Evolutionary conservation across 169 alveolate species (phyloP), one percentile per base, ranked within the genome.

Genomic region (Plasmodium relictum): DNA sequence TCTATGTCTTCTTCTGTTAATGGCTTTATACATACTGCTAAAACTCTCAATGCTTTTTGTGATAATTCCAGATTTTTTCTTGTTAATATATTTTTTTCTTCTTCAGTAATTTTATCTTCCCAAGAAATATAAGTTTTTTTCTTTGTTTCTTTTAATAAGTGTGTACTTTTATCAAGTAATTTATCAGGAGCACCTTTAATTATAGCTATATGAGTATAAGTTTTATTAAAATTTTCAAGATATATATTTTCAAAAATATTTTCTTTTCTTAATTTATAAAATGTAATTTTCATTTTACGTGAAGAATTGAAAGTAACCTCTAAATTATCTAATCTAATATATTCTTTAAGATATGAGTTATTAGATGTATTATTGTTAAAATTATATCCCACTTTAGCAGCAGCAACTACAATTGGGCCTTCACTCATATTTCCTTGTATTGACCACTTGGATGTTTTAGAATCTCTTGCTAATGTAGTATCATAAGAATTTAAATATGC

Each of bases 111-210:
- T 70, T 26, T 71, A 41, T 6, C 85, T 14, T 26, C 44, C 88
- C 80, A 85, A 5, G 48, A 66, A 24, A 39, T 65, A 88, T 37
- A 52, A 48, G 61, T 68, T 22, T 22, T 76, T 50, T 22, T 80
- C 26, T 24, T 74, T 20, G 73, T 18, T n/a, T 91, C 94, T 62
- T 48, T 50, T 68, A 48, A 76, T 9, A 44, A 37, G 31, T 50
- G 89, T 18, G 66, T 71, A 48, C 70, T 78, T 68, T 62, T 24
- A 18, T 88, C 92, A 16, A 72, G 37, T 7, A 95, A 83, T 68
- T 91, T 88, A 58, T 97, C 98, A 0, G 98, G 98, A 3, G 98
- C 98, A 14, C 98, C 99, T 91, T 97, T 97, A 54, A 97, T 73
- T 26, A 96, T 88, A 50, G 98, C 99, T 48, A 96, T 92, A 72